A percentile compares a stretch with the other conserved stretches of the same genome.
phyloP scores from a whole-genome alignment of 371 early-diverging fungal species.

The Lichtheimia ornata region DNA sequence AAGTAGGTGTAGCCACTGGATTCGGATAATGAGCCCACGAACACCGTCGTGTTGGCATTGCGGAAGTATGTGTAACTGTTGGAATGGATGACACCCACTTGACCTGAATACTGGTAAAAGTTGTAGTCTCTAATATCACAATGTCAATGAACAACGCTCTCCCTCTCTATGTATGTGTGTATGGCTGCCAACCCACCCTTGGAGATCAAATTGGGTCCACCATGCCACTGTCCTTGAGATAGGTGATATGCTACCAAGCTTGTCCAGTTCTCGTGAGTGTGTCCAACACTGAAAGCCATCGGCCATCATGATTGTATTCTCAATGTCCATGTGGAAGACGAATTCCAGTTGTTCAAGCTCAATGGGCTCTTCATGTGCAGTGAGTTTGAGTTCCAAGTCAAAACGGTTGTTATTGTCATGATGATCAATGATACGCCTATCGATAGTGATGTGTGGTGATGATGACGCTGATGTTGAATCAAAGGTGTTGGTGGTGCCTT shows the following conservation, averaged over 20 bases:
- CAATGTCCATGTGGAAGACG: conserved; percentile 17
- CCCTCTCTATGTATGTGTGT: conserved; percentile 9
- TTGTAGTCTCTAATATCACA: conserved; percentile 22
- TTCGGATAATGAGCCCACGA: conserved; percentile 46
- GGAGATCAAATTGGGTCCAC: conserved; percentile 35
- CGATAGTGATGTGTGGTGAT: not conserved
- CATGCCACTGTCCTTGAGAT: conserved; percentile 36
- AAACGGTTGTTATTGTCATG: conserved; percentile 4
- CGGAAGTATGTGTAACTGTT: conserved; percentile 39
- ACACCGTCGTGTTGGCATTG: conserved; percentile 14
- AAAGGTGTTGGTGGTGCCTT: not conserved
- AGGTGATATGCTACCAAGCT: conserved; percentile 19
- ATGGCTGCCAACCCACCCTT: conserved; percentile 22
- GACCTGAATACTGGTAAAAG: conserved; percentile 41
- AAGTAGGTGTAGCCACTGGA: conserved; percentile 45
- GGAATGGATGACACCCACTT: conserved; percentile 38
- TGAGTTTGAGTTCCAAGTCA: conserved; percentile 9
- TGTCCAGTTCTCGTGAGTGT: conserved; percentile 31
- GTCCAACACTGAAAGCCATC: conserved; percentile 55
- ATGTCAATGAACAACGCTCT: conserved; percentile 12
- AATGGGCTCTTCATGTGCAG: conserved; percentile 5
- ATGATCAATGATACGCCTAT: not conserved
- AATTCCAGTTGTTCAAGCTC: conserved; percentile 20
- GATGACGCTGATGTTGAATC: not conserved
- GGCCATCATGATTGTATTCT: conserved; percentile 30